Percentiles rank a stretch among this genome's conserved stretches.
phyloP scores from a whole-genome alignment of 2,329 filamentous ascomycete species.

The Atkinsonella texensis region DNA sequence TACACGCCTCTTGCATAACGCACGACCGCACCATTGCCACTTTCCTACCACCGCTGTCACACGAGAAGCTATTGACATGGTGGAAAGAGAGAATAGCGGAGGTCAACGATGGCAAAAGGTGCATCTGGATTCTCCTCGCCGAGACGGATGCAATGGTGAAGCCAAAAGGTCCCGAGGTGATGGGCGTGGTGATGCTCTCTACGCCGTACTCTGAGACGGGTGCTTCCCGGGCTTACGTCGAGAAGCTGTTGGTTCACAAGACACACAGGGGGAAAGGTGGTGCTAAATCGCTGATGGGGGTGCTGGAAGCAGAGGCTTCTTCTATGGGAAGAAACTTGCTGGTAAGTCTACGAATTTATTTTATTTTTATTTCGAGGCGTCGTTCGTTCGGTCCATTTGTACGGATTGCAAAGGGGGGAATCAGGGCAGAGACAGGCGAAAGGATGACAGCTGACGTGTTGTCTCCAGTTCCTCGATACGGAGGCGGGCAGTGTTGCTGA shows the following conservation, averaged over 20 bases:
- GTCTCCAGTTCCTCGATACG: constrained; percentile 36
- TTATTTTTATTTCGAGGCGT: not conserved
- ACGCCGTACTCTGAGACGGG: constrained; percentile 43
- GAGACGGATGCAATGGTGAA: constrained; percentile 20
- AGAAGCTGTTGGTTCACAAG: constrained; percentile 46
- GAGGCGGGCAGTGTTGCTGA: constrained; percentile 41
- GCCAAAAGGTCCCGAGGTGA: constrained; percentile 32
- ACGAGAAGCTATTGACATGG: constrained; percentile 42
- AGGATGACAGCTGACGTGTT: not conserved
- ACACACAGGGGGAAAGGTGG: constrained; percentile 37
- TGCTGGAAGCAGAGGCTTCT: constrained; percentile 43
- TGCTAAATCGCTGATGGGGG: constrained; percentile 36
- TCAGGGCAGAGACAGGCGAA: not conserved
- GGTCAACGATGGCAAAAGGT: constrained; percentile 29
- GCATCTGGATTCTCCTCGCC: constrained; percentile 41
- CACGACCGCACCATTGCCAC: constrained; percentile 43
- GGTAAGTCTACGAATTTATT: constrained; percentile 29
- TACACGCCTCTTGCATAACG: constrained; percentile 48
- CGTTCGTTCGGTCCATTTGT: too few species aligned
- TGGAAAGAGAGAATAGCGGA: constrained; percentile 43
- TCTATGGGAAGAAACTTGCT: constrained; percentile 37
- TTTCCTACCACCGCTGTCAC: constrained; percentile 46
- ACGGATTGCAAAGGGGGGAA: not conserved
- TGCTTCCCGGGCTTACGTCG: constrained; percentile 39
- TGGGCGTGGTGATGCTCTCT: constrained; percentile 44